Percentiles rank a stretch among this genome's conserved stretches.
phyloP scores from a whole-genome alignment of 2,329 filamentous ascomycete species.

The Colletotrichum acutatum region DNA sequence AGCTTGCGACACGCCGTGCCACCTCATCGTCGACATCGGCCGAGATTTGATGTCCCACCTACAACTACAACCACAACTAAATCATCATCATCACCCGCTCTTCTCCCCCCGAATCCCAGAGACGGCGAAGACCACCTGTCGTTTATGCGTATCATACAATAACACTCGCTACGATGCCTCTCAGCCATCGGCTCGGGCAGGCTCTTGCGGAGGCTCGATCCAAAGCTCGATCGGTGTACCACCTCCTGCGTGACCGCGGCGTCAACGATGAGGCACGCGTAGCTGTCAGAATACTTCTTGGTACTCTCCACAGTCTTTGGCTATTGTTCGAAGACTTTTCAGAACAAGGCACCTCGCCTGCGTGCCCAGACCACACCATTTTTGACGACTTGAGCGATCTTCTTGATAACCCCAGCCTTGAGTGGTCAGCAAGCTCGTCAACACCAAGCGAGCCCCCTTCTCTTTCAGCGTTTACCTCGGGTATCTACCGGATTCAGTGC shows the following conservation, averaged over 20 bases:
- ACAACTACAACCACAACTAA: not conserved
- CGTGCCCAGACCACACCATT: not conserved
- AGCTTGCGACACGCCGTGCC: not conserved
- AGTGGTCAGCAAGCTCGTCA: not conserved
- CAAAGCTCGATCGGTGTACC: not conserved
- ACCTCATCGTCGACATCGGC: not conserved
- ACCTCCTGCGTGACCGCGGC: not conserved
- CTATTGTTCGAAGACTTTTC: conserved; percentile 4
- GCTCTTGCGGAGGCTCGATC: not conserved
- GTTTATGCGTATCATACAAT: not conserved
- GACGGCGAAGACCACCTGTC: not conserved
- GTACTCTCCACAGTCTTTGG: conserved; percentile 4
- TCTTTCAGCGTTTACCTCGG: not conserved
- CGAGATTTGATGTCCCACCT: not conserved
- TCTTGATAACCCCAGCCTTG: not conserved
- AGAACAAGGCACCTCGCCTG: not conserved
- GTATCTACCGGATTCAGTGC: not conserved
- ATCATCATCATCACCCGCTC: not conserved
- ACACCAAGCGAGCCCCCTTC: not conserved
- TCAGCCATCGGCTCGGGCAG: not conserved
- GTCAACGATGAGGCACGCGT: not conserved
- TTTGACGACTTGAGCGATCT: not conserved
- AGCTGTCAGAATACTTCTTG: conserved; percentile 6
- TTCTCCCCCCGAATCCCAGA: not conserved
- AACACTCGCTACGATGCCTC: not conserved